Evolutionary conservation across 2,329 filamentous ascomycete species (phyloP).

Genomic region (Ceratocystis variospora): DNA sequence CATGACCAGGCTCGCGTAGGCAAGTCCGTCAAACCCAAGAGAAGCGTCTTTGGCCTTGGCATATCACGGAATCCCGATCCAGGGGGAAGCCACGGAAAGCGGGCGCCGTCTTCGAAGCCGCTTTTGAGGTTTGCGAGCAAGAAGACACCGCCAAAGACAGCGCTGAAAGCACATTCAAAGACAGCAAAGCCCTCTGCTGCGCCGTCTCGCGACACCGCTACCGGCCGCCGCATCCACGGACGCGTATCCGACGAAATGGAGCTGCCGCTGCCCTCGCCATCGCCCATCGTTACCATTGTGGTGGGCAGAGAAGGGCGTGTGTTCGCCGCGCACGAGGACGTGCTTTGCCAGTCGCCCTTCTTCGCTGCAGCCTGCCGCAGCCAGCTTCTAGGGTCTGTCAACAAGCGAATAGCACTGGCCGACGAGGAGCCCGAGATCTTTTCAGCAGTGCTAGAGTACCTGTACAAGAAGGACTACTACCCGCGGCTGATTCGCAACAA

Average conservation of each 20-base stretch:
- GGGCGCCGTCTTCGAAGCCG: background rate
- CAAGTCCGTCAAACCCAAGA: slow-evolving; percentile 75
- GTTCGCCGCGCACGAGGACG: slow-evolving; percentile 91
- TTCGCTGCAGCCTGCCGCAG: slow-evolving; percentile 60
- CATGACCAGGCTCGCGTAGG: slow-evolving; percentile 55
- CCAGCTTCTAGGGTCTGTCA: slow-evolving; percentile 51
- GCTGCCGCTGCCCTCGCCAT: slow-evolving; percentile 32
- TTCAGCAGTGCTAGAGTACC: slow-evolving; percentile 85
- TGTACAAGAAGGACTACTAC: slow-evolving; percentile 95
- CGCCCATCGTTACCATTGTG: slow-evolving; percentile 73
- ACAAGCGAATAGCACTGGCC: slow-evolving; percentile 57
- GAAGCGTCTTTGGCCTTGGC: slow-evolving; percentile 22
- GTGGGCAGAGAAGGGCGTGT: slow-evolving; percentile 74
- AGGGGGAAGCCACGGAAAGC: background rate
- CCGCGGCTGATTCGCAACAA: slow-evolving; percentile 79
- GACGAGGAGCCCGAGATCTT: slow-evolving; percentile 82
- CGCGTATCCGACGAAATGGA: slow-evolving; percentile 22
- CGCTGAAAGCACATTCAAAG: background rate
- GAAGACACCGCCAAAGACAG: background rate
- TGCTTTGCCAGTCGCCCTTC: slow-evolving; percentile 73
- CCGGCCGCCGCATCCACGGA: slow-evolving; percentile 25
- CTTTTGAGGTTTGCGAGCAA: background rate
- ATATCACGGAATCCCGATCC: background rate
- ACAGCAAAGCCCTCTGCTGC: background rate
- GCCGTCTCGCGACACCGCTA: background rate